A percentile compares a stretch with the other conserved stretches of the same genome.
Evolutionary conservation across 176 grass and related monocot species (phyloP).

Genomic region (Avena insularis): DNA sequence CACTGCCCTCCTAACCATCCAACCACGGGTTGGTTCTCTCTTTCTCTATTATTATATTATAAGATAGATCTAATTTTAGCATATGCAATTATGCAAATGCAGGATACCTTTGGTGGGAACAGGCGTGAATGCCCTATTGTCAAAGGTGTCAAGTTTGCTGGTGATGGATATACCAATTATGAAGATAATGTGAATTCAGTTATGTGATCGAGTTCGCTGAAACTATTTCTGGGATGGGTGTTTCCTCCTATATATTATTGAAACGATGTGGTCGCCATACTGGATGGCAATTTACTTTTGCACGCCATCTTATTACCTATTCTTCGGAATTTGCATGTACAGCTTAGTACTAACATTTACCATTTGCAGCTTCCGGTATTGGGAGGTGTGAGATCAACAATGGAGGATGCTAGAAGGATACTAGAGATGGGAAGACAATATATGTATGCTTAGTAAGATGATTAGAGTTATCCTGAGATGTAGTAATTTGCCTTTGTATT

Average conservation of each 20-base stretch:
- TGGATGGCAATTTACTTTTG: conserved; percentile 7
- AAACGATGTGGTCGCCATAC: conserved; percentile 14
- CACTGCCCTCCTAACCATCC: too few relatives aligned
- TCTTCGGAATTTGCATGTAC: neutral
- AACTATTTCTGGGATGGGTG: conserved; percentile 17
- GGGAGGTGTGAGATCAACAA: conserved; percentile 81
- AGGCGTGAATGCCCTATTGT: conserved; percentile 85
- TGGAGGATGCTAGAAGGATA: conserved; percentile 85
- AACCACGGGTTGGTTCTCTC: too few relatives aligned
- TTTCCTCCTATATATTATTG: conserved; percentile 17
- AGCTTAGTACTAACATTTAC: conserved; percentile 38
- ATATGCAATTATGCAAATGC: neutral
- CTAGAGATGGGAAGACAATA: conserved; percentile 68
- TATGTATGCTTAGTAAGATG: conserved; percentile 81
- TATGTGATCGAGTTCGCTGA: conserved; percentile 23
- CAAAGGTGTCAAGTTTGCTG: conserved; percentile 80
- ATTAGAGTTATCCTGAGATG: conserved; percentile 38
- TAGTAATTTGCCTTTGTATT: neutral
- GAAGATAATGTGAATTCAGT: conserved; percentile 63
- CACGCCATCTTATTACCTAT: conserved; percentile 10
- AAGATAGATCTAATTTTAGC: conserved; percentile 22
- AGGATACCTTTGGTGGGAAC: conserved; percentile 94
- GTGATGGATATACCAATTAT: conserved; percentile 88
- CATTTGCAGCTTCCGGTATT: conserved; percentile 71
- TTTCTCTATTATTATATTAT: conserved; percentile 11